Evolutionary conservation across 2,329 filamentous ascomycete species (phyloP), one percentile per base, ranked within the genome.

Genomic region (Hymenoscyphus infarciens): DNA sequence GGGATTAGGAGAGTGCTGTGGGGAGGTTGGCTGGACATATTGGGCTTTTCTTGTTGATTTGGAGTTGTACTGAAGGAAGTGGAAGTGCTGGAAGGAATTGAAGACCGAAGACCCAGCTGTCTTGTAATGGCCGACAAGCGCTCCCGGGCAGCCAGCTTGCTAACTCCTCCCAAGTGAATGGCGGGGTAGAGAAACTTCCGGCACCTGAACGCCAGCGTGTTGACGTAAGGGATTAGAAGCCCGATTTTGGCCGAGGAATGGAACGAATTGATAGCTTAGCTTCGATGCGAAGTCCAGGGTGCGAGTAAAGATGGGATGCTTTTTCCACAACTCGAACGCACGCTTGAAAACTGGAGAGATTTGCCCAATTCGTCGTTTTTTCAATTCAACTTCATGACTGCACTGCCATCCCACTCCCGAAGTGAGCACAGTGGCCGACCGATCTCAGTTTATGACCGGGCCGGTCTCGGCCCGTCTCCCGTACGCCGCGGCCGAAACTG

Each of bases 1-100:
- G 95, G 95, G 74, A 99, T 98, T 79, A 99, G 87, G 78, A 99
- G 82, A 61, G 94, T 88, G 53, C 85, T 78, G 74, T 88, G 86
- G 58, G 80, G 77, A 61, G 84, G 80, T 71, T 88, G 86, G 64
- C 80, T 81, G 69, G 85, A 87, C 86, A 88, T 88, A 29, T 66
- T 72, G 60, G 60, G 22, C 49, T 63, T 65, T 19, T 27, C 16
- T 49, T 67, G 56, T 60, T 49, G 66, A 56, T n/a, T 62, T 62
- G 42, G 53, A 22, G 16, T 58, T 56, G 39, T 52, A 55, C 57
- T 70, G 29, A 63, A 69, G 61, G 25, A 29, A 67, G 66, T 65
- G 63, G 52, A 68, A 27, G 72, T 75, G 60, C 74, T 73, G 64
- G 74, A 66, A 53, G 73, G 69, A 61, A 65, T 52, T 69, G 70